phyloP scores from a whole-genome alignment of 116 monocot genomes.

The Papilionanthe hybrid region DNA sequence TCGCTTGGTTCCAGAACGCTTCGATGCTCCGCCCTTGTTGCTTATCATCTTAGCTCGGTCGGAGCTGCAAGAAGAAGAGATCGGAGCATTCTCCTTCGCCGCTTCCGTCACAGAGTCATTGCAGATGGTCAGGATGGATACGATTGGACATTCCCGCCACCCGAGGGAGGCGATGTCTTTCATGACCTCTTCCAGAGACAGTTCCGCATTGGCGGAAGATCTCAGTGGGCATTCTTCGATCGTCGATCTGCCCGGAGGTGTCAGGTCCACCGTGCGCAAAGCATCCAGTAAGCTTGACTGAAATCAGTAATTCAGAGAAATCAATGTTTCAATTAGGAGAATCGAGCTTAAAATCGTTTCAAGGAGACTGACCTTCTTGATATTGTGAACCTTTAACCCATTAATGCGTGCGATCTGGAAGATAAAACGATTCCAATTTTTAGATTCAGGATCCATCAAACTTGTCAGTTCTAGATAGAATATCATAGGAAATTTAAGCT shows the following conservation, averaged over 20 bases:
- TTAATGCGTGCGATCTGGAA: slow-evolving; percentile 21
- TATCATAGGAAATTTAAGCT: neutral
- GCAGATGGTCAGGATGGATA: slow-evolving; percentile 18
- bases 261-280: slow-evolving; percentile 15
- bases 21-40: neutral
- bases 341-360: neutral
- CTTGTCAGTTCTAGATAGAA: neutral
- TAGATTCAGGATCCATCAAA: neutral
- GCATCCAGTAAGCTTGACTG: neutral
- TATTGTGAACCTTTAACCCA: slow-evolving; percentile 3
- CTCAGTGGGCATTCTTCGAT: neutral
- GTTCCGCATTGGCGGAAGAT: slow-evolving; percentile 9
- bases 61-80: slow-evolving; percentile 1
- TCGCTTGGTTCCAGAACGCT: neutral
- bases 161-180: slow-evolving; percentile 26
- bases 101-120: neutral
- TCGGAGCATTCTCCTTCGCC: neutral
- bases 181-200: slow-evolving; percentile 26
- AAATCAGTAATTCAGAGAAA: neutral
- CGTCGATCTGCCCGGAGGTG: slow-evolving; percentile 31
- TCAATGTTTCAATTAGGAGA: neutral
- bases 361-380: slow-evolving; percentile 12
- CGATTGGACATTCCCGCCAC: slow-evolving; percentile 40
- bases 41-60: neutral
- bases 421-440: neutral